phyloP scores from a whole-genome alignment of 306 rosid species.

The Vigna angularis region DNA sequence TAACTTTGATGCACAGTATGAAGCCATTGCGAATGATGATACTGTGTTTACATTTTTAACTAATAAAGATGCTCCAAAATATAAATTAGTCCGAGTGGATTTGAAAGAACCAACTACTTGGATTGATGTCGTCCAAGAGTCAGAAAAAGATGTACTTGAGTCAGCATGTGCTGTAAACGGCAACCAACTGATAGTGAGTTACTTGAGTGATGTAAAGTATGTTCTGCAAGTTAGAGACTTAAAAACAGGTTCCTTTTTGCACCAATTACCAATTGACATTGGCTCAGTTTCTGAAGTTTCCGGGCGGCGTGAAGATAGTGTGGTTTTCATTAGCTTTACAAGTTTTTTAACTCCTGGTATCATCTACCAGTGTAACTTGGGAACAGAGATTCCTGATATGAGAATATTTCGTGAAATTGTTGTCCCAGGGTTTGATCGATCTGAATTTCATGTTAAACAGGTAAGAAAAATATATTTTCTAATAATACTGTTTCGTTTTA shows the following conservation, averaged over 20 bases:
- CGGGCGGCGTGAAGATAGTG: constrained; percentile 76
- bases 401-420: constrained; percentile 85
- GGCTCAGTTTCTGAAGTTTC: constrained; percentile 82
- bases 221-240: constrained; percentile 85
- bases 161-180: constrained; percentile 86
- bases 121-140: constrained; percentile 78
- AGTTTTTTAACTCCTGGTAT: constrained; percentile 88
- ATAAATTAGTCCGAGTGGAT: constrained; percentile 87
- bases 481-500: neutral
- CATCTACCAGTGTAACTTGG: constrained; percentile 80
- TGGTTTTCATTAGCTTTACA: constrained; percentile 72
- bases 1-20: constrained; percentile 77
- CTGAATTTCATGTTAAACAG: constrained; percentile 81
- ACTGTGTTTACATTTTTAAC: constrained; percentile 81
- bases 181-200: constrained; percentile 79
- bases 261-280: constrained; percentile 87
- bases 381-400: constrained; percentile 63
- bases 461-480: constrained; percentile 46
- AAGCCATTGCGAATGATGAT: constrained; percentile 84
- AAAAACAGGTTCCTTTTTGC: constrained; percentile 75
- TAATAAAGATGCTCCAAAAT: constrained; percentile 94
- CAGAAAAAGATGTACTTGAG: constrained; percentile 87
- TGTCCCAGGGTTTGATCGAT: constrained; percentile 89
- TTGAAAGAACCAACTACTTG: constrained; percentile 76
- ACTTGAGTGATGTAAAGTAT: constrained; percentile 93